Evolutionary conservation across 1,284 basidiomycete species (phyloP).

Genomic region (Fomitopsis betulina): DNA sequence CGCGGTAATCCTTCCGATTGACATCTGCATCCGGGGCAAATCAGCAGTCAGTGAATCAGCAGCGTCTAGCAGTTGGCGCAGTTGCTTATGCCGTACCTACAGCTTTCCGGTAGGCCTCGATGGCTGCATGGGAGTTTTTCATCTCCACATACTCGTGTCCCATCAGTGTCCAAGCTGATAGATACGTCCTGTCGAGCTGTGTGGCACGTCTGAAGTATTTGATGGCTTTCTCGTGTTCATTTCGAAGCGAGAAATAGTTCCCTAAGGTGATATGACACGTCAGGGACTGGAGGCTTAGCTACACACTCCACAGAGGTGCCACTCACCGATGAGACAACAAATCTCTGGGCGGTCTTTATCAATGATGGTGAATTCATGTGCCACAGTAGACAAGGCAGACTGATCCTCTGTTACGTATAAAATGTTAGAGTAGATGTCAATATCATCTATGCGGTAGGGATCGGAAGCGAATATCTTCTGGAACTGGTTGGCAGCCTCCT

Average conservation of each 20-base stretch:
- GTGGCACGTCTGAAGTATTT: slow-evolving; percentile 94
- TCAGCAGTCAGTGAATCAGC: background rate
- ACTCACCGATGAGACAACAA: slow-evolving; percentile 88
- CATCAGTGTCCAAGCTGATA: slow-evolving; percentile 99
- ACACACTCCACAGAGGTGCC: background rate
- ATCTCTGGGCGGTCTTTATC: slow-evolving; percentile 93
- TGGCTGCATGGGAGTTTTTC: slow-evolving; percentile 98
- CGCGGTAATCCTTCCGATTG: slow-evolving; percentile 94
- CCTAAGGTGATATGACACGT: slow-evolving; percentile 42
- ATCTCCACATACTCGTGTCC: slow-evolving; percentile 99
- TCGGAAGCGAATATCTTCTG: slow-evolving; percentile 77
- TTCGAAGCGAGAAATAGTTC: slow-evolving; percentile 92
- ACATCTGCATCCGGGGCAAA: slow-evolving; percentile 53
- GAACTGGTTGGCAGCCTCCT: slow-evolving; percentile 79
- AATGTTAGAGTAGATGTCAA: slow-evolving; percentile 97
- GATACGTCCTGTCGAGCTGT: slow-evolving; percentile 89
- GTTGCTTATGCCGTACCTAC: slow-evolving; percentile 62
- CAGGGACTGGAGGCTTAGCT: background rate
- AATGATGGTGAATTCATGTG: slow-evolving; percentile 84
- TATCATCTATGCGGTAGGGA: slow-evolving; percentile 90
- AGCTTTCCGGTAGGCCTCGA: slow-evolving; percentile 94
- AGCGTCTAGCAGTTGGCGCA: background rate
- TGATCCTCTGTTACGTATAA: slow-evolving; percentile 92
- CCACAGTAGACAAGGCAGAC: slow-evolving; percentile 86
- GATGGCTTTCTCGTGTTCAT: slow-evolving; percentile 94